Percentiles rank a stretch among this genome's conserved stretches.
Conservation (phyloP, 2,329 filamentous ascomycete species). For the Cryphonectria radicalis region DNA sequence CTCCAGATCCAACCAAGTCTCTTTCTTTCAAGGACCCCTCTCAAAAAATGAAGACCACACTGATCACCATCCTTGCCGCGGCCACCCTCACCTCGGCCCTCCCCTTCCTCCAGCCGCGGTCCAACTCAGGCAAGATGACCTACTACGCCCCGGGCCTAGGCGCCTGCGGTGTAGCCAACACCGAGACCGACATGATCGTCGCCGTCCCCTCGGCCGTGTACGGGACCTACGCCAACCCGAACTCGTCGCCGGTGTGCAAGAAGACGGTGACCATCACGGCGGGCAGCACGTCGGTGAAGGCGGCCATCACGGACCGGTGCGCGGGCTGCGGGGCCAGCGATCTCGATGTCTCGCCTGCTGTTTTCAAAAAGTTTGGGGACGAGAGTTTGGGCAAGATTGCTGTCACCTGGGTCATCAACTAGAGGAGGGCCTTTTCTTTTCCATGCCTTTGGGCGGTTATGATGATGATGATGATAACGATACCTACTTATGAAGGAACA, state of each 20-base stretch:
- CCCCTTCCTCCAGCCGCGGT: not conserved
- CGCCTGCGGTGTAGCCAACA: conserved; percentile 21
- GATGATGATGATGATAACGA: not conserved
- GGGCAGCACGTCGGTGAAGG: conserved; percentile 21
- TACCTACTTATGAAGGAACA: not conserved
- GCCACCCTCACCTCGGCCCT: not conserved
- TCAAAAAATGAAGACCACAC: not conserved
- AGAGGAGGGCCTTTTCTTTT: not conserved
- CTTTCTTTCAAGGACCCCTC: not conserved
- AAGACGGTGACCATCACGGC: conserved; percentile 17
- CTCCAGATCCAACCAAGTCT: not conserved
- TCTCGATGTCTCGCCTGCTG: conserved; percentile 24
- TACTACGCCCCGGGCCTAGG: conserved; percentile 21
- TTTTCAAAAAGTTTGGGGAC: conserved; percentile 15
- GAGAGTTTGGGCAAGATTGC: conserved; percentile 16
- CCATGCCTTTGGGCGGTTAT: not conserved
- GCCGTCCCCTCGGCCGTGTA: conserved; percentile 16
- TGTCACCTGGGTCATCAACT: conserved; percentile 22
- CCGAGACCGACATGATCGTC: conserved; percentile 16
- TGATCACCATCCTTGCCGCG: not conserved
- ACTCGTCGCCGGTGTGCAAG: conserved; percentile 21
- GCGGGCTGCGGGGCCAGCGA: conserved; percentile 14
- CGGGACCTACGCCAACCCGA: conserved; percentile 22
- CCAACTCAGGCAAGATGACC: conserved; percentile 23
- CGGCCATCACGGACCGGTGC: conserved; percentile 22